Conservation (phyloP, 1,284 basidiomycete genomes). For the Ceraceosorus guamensis region DNA sequence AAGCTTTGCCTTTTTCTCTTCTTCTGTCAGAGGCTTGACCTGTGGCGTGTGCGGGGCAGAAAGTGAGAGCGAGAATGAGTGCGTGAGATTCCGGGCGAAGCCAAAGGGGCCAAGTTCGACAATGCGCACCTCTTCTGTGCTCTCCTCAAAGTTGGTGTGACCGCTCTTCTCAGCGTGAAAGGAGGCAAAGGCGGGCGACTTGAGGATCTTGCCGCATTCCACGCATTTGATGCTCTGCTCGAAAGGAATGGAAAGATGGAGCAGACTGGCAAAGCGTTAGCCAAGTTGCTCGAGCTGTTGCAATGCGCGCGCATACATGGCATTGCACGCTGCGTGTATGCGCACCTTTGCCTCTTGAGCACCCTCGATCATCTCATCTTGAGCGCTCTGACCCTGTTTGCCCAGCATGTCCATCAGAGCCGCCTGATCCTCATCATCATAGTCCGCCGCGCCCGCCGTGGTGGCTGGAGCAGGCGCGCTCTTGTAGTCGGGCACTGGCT, state of each 20-base stretch:
- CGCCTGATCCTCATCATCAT: slow-evolving; percentile 38
- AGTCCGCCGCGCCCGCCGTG: slow-evolving; percentile 12
- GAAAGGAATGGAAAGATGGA: background rate
- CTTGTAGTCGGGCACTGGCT: slow-evolving; percentile 33
- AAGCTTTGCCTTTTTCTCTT: slow-evolving; percentile 78
- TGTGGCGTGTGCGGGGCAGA: slow-evolving; percentile 1
- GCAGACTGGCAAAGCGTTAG: no score
- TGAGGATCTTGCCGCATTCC: slow-evolving; percentile 50
- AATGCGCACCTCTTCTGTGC: slow-evolving; percentile 64
- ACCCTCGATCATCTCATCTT: slow-evolving; percentile 23
- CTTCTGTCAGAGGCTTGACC: slow-evolving; percentile 88
- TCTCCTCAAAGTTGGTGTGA: slow-evolving; percentile 80
- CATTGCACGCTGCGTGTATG: background rate
- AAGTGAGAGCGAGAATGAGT: background rate
- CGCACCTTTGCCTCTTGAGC: slow-evolving; percentile 32
- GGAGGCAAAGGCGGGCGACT: slow-evolving; percentile 77
- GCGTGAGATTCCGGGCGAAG: background rate
- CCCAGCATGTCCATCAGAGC: slow-evolving; percentile 27
- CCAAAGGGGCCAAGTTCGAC: slow-evolving; percentile 50
- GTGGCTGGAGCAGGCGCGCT: background rate
- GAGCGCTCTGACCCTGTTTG: slow-evolving; percentile 29
- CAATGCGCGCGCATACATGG: background rate
- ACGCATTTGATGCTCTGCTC: slow-evolving; percentile 40
- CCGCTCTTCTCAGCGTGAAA: slow-evolving; percentile 94
- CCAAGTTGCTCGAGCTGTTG: background rate